phyloP scores from a whole-genome alignment of 2,329 filamentous ascomycete genomes.

The Ilyonectria sp. region DNA sequence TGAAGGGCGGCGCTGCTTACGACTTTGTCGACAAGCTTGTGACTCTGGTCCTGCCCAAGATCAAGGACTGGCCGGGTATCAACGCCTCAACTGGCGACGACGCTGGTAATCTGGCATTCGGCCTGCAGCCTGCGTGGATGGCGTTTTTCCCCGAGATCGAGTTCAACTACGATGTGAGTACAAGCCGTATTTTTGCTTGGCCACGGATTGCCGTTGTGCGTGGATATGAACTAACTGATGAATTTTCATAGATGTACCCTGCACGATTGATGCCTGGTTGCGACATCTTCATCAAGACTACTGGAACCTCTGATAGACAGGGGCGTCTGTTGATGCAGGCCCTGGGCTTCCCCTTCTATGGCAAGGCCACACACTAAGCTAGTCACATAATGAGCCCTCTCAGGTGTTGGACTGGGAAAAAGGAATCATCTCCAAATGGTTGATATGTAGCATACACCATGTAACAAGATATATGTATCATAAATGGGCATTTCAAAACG shows the following conservation, averaged over 20 bases:
- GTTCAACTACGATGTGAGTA: conserved; percentile 91
- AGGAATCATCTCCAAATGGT: conserved; percentile 37
- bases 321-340: conserved; percentile 77
- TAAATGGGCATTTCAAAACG: conserved; percentile 44
- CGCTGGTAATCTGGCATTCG: conserved; percentile 89
- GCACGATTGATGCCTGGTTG: conserved; percentile 86
- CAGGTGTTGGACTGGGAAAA: conserved; percentile 25
- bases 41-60: conserved; percentile 90
- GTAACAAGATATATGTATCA: conserved; percentile 56
- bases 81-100: conserved; percentile 80
- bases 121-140: conserved; percentile 82
- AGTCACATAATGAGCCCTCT: conserved; percentile 17
- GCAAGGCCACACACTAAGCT: conserved; percentile 70
- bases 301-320: conserved; percentile 87
- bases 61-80: conserved; percentile 93
- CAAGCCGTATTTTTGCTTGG: background rate
- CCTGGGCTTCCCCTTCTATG: conserved; percentile 78
- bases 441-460: conserved; percentile 51
- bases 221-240: conserved; percentile 28
- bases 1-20: conserved; percentile 86
- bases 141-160: conserved; percentile 94
- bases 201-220: background rate
- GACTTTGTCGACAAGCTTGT: conserved; percentile 93
- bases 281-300: conserved; percentile 87
- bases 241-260: conserved; percentile 67